A percentile compares a stretch with the other conserved stretches of the same genome.
Conservation (phyloP, 2,329 filamentous ascomycete genomes). For the Trichoderma endophyticum region DNA sequence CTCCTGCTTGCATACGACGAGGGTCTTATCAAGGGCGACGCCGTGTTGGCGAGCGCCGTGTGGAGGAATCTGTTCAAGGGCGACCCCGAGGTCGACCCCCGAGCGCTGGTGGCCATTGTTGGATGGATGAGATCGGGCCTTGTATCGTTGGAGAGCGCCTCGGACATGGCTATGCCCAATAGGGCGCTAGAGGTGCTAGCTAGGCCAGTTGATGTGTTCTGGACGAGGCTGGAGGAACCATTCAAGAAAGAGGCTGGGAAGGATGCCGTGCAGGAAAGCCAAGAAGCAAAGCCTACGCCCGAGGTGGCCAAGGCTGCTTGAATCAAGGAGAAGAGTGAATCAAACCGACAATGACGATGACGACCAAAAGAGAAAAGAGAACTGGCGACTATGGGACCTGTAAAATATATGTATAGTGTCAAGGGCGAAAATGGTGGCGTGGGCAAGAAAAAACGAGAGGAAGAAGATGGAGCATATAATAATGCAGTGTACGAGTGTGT, state of each 20-base stretch:
- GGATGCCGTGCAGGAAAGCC: constrained; percentile 10
- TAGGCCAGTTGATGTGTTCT: constrained; percentile 42
- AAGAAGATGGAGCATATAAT: neutral
- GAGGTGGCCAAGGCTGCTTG: constrained; percentile 11
- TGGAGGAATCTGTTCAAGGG: constrained; percentile 94
- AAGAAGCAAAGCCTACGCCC: neutral
- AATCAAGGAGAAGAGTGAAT: neutral
- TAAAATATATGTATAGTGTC: neutral
- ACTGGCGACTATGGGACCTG: neutral
- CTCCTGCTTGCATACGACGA: constrained; percentile 81
- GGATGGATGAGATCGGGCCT: constrained; percentile 53
- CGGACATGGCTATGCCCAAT: constrained; percentile 41
- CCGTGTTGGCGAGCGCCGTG: constrained; percentile 73
- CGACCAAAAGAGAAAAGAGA: neutral
- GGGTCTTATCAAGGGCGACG: constrained; percentile 72
- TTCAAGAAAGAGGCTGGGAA: constrained; percentile 34
- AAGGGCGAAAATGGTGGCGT: neutral
- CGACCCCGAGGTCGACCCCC: constrained; percentile 48
- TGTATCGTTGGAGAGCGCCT: constrained; percentile 47
- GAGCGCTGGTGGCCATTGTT: constrained; percentile 52
- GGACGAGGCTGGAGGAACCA: constrained; percentile 41
- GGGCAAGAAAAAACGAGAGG: neutral
- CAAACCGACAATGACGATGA: neutral
- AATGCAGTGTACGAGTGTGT: neutral
- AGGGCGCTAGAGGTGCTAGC: constrained; percentile 34